These are phyloP conservation scores for Amphibolis antarctica DNA, from an alignment of 106 monocot genomes.

Conservation along the genomic window DNA sequence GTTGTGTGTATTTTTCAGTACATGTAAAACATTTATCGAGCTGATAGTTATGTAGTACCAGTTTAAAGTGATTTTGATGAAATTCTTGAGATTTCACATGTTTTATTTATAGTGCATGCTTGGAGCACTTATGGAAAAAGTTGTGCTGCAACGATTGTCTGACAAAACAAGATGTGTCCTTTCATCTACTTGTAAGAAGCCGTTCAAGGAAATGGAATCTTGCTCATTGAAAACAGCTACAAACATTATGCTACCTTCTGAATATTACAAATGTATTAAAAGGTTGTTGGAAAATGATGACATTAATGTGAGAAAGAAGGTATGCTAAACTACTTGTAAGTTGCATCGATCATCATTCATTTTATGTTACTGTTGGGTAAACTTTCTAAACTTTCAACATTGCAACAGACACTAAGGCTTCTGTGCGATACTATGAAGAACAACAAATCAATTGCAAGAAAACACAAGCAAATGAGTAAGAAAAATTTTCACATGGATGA, in stretches of 20 bases:
- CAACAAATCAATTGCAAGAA: conserved; percentile 20
- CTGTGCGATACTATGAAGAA: conserved; percentile 58
- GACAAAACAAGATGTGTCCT: conserved; percentile 23
- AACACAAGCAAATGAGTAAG: conserved; percentile 13
- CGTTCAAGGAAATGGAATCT: conserved; percentile 29
- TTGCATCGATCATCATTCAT: not conserved
- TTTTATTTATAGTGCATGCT: conserved; percentile 37
- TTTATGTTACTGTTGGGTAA: not conserved
- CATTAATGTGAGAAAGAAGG: conserved; percentile 59
- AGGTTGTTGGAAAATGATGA: conserved; percentile 35
- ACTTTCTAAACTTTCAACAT: not conserved
- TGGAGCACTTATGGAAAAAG: conserved; percentile 61
- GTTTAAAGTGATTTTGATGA: not conserved
- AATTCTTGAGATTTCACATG: not conserved
- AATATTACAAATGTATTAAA: conserved; percentile 49
- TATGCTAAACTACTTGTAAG: not conserved
- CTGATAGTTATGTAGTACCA: no score
- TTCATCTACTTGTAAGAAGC: conserved; percentile 16
- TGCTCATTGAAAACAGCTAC: conserved; percentile 38
- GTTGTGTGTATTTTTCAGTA: no score
- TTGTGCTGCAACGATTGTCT: conserved; percentile 41
- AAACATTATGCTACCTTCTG: conserved; percentile 47
- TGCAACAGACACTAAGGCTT: conserved; percentile 41
- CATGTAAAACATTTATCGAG: no score
- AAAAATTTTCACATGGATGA: conserved; percentile 22